Percentiles rank a stretch among this genome's conserved stretches.
These are phyloP conservation scores for Phytopythium litorale DNA, from an alignment of 352 stramenopile species.

Conservation along the genomic window DNA sequence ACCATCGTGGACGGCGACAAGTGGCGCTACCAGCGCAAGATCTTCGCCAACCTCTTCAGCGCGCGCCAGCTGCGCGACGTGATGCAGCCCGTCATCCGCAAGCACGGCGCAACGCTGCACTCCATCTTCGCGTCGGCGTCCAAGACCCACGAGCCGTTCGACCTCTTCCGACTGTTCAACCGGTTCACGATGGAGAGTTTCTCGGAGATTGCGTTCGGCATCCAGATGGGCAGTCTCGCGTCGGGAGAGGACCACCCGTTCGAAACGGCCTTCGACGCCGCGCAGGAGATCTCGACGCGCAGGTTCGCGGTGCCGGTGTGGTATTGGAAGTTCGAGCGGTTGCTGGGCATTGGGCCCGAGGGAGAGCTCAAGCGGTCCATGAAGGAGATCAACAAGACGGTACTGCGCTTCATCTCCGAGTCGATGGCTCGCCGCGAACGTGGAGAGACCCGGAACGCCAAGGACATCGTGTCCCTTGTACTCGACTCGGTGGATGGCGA, in stretches of 20 bases:
- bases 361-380: slow-evolving; percentile 19
- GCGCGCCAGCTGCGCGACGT: slow-evolving; percentile 19
- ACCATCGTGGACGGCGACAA: slow-evolving; percentile 37
- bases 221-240: slow-evolving; percentile 22
- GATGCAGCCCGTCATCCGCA: slow-evolving; percentile 16
- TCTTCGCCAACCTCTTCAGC: slow-evolving; percentile 30
- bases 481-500: slow-evolving; percentile 18
- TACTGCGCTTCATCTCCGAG: slow-evolving; percentile 22
- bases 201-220: slow-evolving; percentile 45
- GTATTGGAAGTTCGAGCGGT: slow-evolving; percentile 39
- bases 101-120: slow-evolving; percentile 11
- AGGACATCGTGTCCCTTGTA: slow-evolving; percentile 33
- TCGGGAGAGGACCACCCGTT: slow-evolving; percentile 21
- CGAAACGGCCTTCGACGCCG: slow-evolving; percentile 26
- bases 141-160: slow-evolving; percentile 14
- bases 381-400: slow-evolving; percentile 24
- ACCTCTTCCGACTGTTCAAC: slow-evolving; percentile 23
- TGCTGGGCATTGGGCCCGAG: slow-evolving; percentile 24
- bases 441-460: slow-evolving; percentile 11
- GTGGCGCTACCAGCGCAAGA: slow-evolving; percentile 45
- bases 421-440: slow-evolving; percentile 21
- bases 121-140: slow-evolving; percentile 6
- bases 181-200: slow-evolving; percentile 50
- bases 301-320: slow-evolving; percentile 44
- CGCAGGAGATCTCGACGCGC: slow-evolving; percentile 20